A percentile compares a stretch with the other conserved stretches of the same genome.
Evolutionary conservation across 2,329 filamentous ascomycete species (phyloP).

Genomic region (Penicillium corylophilum): DNA sequence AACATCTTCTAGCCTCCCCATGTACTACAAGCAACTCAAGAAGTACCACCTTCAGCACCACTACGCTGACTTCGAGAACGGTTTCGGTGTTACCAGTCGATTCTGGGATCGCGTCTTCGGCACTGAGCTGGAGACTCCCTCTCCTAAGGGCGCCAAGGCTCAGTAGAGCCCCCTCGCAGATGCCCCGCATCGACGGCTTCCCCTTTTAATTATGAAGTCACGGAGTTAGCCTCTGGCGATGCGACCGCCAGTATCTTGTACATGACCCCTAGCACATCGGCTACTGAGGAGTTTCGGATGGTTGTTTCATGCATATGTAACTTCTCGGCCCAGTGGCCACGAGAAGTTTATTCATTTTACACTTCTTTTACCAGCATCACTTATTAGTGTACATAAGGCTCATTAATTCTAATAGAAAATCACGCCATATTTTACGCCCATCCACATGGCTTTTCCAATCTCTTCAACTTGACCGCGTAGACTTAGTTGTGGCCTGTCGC

Average conservation of each 20-base stretch:
- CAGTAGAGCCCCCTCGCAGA: conserved; percentile 26
- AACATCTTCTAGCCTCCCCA: conserved; percentile 61
- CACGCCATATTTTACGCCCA: neutral
- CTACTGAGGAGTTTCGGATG: conserved; percentile 16
- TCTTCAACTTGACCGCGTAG: neutral
- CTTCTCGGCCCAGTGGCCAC: neutral
- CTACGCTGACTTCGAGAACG: conserved; percentile 96
- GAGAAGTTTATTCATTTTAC: conserved; percentile 6
- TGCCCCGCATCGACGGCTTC: neutral
- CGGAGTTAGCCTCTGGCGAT: conserved; percentile 1
- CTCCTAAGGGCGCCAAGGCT: conserved; percentile 37
- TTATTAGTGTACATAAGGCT: conserved; percentile 23
- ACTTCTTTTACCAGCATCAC: conserved; percentile 12
- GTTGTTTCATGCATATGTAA: conserved; percentile 18
- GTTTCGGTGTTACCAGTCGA: conserved; percentile 91
- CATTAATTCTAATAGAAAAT: conserved; percentile 23
- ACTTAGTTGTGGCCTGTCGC: no score
- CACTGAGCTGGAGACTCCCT: conserved; percentile 66
- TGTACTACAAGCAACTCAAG: conserved; percentile 89
- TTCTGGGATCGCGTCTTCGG: conserved; percentile 96
- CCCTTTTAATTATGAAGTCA: conserved; percentile 18
- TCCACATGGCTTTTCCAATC: neutral
- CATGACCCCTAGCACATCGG: conserved; percentile 10
- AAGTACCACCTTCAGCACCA: conserved; percentile 97
- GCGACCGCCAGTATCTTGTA: conserved; percentile 4